Percentiles rank a stretch among this genome's conserved stretches.
Evolutionary conservation across 83 land plant species (phyloP).

Genomic region (Thuja plicata): DNA sequence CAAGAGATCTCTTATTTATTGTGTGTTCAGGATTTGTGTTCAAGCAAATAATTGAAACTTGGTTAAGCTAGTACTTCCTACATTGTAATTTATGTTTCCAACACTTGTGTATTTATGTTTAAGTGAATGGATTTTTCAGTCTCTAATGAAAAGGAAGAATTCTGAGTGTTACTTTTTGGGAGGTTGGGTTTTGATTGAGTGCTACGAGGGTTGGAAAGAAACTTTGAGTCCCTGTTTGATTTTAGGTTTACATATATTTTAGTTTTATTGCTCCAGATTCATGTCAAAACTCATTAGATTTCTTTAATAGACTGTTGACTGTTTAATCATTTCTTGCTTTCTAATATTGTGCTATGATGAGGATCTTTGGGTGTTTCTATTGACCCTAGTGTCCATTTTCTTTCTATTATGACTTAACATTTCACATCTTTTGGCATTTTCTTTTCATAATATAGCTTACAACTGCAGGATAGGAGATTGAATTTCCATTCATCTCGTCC

Average conservation of each 20-base stretch:
- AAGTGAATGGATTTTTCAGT: slow-evolving; percentile 10
- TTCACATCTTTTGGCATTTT: background rate
- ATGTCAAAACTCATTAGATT: no score
- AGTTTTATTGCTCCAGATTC: no score
- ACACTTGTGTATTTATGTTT: background rate
- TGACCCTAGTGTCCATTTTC: background rate
- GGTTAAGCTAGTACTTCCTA: background rate
- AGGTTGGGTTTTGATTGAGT: background rate
- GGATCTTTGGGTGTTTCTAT: no score
- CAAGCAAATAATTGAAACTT: background rate
- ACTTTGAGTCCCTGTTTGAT: background rate
- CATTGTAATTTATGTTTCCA: background rate
- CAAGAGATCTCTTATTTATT: background rate
- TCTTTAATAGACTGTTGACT: no score
- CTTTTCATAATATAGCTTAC: no score
- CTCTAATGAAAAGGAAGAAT: no score
- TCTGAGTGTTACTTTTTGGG: no score
- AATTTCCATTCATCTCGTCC: no score
- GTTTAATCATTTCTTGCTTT: no score
- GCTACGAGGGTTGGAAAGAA: slow-evolving; percentile 3
- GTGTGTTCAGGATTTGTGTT: background rate
- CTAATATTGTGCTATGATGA: no score
- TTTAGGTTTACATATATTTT: background rate
- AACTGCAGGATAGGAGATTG: background rate
- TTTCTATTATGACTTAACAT: background rate